phyloP scores from a whole-genome alignment of 257 asterid species.

The Fraxinus anomala region DNA sequence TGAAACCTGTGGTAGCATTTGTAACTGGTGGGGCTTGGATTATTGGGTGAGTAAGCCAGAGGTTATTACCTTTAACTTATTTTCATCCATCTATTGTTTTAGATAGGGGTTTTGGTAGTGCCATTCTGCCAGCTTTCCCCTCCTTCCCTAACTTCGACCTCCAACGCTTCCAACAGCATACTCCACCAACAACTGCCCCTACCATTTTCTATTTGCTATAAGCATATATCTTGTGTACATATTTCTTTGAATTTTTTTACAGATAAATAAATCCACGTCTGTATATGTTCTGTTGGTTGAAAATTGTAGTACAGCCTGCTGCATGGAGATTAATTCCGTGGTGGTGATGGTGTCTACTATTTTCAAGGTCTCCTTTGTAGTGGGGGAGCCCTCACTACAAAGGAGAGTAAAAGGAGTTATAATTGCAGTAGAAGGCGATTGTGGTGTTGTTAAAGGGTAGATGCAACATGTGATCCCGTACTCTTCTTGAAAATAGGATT shows the following conservation, averaged over 20 bases:
- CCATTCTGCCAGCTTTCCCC: not conserved
- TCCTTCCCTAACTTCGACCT: not conserved
- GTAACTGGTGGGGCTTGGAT: conserved; percentile 99
- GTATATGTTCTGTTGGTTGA: not conserved
- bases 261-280: not conserved
- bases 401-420: not conserved
- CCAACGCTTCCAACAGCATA: not conserved
- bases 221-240: not conserved
- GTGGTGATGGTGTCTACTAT: not conserved
- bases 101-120: not conserved
- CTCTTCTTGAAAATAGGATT: not conserved
- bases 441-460: not conserved
- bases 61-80: conserved; percentile 16
- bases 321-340: not conserved
- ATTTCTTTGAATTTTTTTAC: not conserved
- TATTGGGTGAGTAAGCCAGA: conserved; percentile 70
- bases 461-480: not conserved
- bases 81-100: not conserved
- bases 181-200: not conserved
- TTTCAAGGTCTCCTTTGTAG: not conserved
- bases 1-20: conserved; percentile 86
- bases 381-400: not conserved
- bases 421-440: not conserved
- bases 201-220: not conserved
- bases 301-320: not conserved